Evolutionary conservation across 805 yeast genomes (phyloP).

Genomic region (Barnettozyma salicaria): DNA sequence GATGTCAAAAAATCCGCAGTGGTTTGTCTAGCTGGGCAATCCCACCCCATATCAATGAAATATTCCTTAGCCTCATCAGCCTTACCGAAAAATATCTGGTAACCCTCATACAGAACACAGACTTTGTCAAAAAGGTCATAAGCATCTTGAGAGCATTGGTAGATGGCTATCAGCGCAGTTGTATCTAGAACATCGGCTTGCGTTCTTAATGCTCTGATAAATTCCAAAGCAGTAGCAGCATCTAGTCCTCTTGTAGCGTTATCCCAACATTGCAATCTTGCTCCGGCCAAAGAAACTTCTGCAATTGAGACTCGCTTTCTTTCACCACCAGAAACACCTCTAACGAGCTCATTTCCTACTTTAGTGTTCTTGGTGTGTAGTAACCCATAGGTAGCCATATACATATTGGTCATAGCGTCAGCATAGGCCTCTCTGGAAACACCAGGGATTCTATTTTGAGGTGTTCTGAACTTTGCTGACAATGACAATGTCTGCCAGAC

Average conservation of each 20-base stretch:
- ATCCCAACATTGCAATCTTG: constrained; percentile 48
- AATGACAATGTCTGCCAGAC: constrained; percentile 55
- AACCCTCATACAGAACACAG: constrained; percentile 47
- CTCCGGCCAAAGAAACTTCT: constrained; percentile 47
- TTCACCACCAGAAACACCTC: constrained; percentile 76
- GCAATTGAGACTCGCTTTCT: constrained; percentile 72
- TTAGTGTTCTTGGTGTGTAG: constrained; percentile 55
- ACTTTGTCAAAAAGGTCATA: constrained; percentile 51
- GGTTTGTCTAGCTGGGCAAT: constrained; percentile 51
- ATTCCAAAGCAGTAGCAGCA: constrained; percentile 56
- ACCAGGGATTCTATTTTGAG: constrained; percentile 48
- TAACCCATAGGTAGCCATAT: constrained; percentile 46
- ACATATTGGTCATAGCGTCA: constrained; percentile 42
- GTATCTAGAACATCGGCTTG: constrained; percentile 42
- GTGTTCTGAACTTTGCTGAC: constrained; percentile 51
- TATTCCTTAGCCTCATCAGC: constrained; percentile 40
- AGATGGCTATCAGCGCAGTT: constrained; percentile 58
- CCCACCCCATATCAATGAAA: constrained; percentile 50
- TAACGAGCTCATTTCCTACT: constrained; percentile 59
- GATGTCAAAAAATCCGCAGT: constrained; percentile 56
- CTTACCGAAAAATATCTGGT: constrained; percentile 49
- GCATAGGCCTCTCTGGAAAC: constrained; percentile 45
- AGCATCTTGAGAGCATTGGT: constrained; percentile 52
- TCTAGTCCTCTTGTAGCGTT: constrained; percentile 64
- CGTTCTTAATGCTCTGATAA: constrained; percentile 47